These are phyloP conservation scores for Lanmaoa pseudosensibilis DNA, from an alignment of 768 basidiomycete genomes.

Conservation along the genomic window DNA sequence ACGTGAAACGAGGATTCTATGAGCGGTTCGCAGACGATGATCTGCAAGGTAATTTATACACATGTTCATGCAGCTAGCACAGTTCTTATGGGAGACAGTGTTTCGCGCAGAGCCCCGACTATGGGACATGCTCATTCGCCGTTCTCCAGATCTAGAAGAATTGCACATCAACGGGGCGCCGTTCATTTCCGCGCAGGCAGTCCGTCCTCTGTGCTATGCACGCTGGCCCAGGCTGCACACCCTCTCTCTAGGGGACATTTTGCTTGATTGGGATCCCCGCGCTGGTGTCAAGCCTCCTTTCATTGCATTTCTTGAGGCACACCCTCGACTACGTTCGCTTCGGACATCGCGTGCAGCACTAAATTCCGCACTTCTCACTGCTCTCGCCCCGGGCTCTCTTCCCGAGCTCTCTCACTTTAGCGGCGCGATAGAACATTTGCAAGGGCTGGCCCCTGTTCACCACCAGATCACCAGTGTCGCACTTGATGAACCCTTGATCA, in stretches of 20 bases:
- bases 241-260: constrained; percentile 64
- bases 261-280: constrained; percentile 52
- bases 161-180: constrained; percentile 44
- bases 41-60: constrained; percentile 49
- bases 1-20: constrained; percentile 62
- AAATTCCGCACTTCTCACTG: constrained; percentile 51
- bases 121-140: constrained; percentile 70
- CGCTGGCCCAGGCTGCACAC: constrained; percentile 67
- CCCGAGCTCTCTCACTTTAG: constrained; percentile 56
- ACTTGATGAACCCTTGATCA: constrained; percentile 64
- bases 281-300: constrained; percentile 55
- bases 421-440: constrained; percentile 67
- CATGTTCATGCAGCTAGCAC: background rate
- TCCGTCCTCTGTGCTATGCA: constrained; percentile 54
- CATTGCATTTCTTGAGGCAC: constrained; percentile 66
- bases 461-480: constrained; percentile 53
- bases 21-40: constrained; percentile 51
- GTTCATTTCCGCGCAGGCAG: constrained; percentile 42
- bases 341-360: constrained; percentile 54
- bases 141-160: constrained; percentile 66
- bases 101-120: constrained; percentile 35
- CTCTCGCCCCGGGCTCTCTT: constrained; percentile 48
- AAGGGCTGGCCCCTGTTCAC: constrained; percentile 52
- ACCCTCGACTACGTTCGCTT: constrained; percentile 50
- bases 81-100: constrained; percentile 18